These are phyloP conservation scores for Rhizopus stolonifer DNA, from an alignment of 371 early-diverging fungal species.

Conservation along the genomic window DNA sequence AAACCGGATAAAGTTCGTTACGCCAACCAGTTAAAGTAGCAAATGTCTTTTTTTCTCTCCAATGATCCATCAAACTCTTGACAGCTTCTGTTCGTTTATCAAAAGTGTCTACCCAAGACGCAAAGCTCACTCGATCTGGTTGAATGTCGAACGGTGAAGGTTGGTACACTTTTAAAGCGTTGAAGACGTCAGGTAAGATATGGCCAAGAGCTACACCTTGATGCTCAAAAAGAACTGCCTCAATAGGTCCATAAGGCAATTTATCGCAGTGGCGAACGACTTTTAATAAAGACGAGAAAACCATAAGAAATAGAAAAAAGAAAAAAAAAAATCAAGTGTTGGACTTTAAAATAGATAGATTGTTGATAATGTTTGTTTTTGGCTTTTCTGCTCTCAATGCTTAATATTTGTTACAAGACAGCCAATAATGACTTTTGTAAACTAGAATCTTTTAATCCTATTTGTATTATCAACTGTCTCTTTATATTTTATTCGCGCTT, in stretches of 20 bases:
- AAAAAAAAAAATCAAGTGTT: background rate
- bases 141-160: conserved; percentile 33
- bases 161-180: conserved; percentile 33
- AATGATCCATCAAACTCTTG: conserved; percentile 38
- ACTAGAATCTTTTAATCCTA: no score
- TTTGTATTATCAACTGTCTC: no score
- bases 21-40: conserved; percentile 41
- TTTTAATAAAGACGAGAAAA: conserved; percentile 17
- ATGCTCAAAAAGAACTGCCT: conserved; percentile 1
- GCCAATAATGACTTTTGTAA: no score
- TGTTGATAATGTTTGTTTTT: no score
- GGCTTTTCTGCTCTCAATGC: no score
- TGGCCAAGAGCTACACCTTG: conserved; percentile 37
- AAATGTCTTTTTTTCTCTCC: conserved; percentile 38
- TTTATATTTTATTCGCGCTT: no score
- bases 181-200: conserved; percentile 31
- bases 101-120: conserved; percentile 26
- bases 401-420: no score
- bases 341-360: no score
- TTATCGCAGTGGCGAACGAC: conserved; percentile 45
- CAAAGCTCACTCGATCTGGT: conserved; percentile 24
- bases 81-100: conserved; percentile 39
- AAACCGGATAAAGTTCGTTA: conserved; percentile 81
- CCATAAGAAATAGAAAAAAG: background rate
- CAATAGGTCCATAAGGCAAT: conserved; percentile 32